A percentile compares a stretch with the other conserved stretches of the same genome.
Evolutionary conservation across 768 basidiomycete genomes (phyloP).

Genomic region (Calocera cornea): DNA sequence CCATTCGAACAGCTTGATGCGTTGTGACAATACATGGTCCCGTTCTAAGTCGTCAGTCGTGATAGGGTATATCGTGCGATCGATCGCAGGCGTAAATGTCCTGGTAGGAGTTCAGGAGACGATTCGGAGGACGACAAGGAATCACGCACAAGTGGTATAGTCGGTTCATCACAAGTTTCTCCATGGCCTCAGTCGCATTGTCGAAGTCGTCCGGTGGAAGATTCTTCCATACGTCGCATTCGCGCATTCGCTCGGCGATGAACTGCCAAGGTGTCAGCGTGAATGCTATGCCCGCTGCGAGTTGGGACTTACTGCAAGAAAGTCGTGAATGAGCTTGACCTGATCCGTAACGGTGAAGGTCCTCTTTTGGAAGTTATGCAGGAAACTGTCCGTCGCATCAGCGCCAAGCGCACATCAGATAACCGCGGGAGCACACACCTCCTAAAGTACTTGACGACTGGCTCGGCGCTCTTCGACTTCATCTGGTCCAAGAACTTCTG

Average conservation of each 20-base stretch:
- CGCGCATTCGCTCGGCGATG: conserved; percentile 76
- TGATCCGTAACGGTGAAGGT: conserved; percentile 88
- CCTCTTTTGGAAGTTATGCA: conserved; percentile 85
- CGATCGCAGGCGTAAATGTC: conserved; percentile 82
- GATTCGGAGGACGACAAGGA: conserved; percentile 8
- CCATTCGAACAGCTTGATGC: conserved; percentile 87
- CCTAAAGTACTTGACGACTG: conserved; percentile 86
- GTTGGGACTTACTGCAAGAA: conserved; percentile 50
- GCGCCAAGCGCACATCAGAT: background rate
- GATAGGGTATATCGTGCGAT: conserved; percentile 49
- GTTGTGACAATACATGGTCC: conserved; percentile 77
- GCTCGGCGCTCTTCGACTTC: conserved; percentile 74
- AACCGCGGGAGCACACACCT: conserved; percentile 46
- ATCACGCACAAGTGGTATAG: conserved; percentile 79
- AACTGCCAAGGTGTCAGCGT: conserved; percentile 45
- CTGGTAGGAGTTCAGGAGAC: conserved; percentile 30
- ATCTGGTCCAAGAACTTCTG: conserved; percentile 92
- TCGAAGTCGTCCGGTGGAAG: conserved; percentile 77
- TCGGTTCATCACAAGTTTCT: conserved; percentile 98
- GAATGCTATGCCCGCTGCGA: background rate
- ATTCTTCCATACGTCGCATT: conserved; percentile 69
- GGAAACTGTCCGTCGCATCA: conserved; percentile 42
- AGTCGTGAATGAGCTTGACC: conserved; percentile 89
- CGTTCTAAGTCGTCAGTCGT: conserved; percentile 94
- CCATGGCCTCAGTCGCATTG: conserved; percentile 96